Evolutionary conservation across 2,329 filamentous ascomycete species (phyloP), one percentile per base, ranked within the genome.

Genomic region (Stagonosporopsis tanaceti): DNA sequence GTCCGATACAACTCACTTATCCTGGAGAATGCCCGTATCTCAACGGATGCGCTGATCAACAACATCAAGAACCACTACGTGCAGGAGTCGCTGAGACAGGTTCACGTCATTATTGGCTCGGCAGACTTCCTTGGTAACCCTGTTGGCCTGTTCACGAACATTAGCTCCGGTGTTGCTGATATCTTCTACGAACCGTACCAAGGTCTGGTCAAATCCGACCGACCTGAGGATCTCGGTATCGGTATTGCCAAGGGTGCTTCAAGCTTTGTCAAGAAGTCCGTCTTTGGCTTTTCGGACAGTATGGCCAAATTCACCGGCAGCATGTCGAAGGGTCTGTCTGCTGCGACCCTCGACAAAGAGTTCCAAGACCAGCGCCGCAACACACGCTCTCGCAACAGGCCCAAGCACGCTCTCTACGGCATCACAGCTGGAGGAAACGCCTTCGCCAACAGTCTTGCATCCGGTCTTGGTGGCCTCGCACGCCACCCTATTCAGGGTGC

Each of bases 101-200:
- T 99, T 15, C 96, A 99, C 82, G 93, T 98, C 78, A 95, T 99
- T 64, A 86, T 99, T 53, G 95, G 95, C 17, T 98, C 94, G 6
- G 95, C 95, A 5, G 95, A 99, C 76, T 98, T 99, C 84, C 83
- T 99, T 6, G 95, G 95, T 35, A 99, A 99, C 69, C 95, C 95
- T 0, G 96, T 99, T 15, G 95, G 95, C 41, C 82, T 99, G 40
- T 99, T 99, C 87, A 98, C 96, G 81, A 99, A 94, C 74, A 91
- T 99, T 77, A 96, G 92, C 68, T 99, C 95, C 42, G 95, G 96
- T 67, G 92, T 99, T 50, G 93, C 92, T 20, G 95, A 97, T 75
- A 97, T 99, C 73, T 99, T 99, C 81, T 99, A 99, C 82, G 96
- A 99, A 76, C 95, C 95, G 35, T 99, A 99, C 79, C 95, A 99